Percentiles rank a stretch among this genome's conserved stretches.
Evolutionary conservation across 2,329 filamentous ascomycete species (phyloP).

Genomic region (Microascus cirrosus): DNA sequence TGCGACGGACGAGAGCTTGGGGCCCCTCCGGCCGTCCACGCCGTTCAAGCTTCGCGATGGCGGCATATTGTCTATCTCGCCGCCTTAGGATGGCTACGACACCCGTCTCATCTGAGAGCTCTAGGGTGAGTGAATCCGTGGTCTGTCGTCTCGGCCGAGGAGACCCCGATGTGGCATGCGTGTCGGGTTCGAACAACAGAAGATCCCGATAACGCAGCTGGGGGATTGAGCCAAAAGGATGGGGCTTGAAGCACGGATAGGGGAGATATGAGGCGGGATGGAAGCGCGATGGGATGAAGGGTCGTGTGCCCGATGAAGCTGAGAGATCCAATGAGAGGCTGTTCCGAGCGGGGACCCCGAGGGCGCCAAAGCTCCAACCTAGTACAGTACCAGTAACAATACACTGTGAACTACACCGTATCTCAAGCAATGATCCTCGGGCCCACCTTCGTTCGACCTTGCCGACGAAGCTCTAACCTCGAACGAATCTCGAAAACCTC

Average conservation of each 20-base stretch:
- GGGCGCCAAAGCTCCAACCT: no score
- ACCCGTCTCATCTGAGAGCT: neutral
- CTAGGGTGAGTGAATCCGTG: neutral
- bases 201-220: no score
- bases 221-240: no score
- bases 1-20: slow-evolving; percentile 1
- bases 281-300: no score
- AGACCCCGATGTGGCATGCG: no score
- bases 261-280: no score
- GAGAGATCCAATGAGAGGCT: no score
- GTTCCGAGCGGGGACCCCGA: no score
- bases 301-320: no score
- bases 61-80: neutral
- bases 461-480: neutral
- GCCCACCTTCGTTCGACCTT: neutral
- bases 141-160: no score
- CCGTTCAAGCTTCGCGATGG: neutral
- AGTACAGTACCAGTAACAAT: neutral
- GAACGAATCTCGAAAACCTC: neutral
- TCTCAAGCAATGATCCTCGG: neutral
- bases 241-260: no score
- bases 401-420: neutral
- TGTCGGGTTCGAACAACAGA: no score
- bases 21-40: neutral
- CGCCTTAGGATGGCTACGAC: neutral